A percentile compares a stretch with the other conserved stretches of the same genome.
Conservation (phyloP, 2,329 filamentous ascomycete genomes). For the Cladophialophora bantiana region DNA sequence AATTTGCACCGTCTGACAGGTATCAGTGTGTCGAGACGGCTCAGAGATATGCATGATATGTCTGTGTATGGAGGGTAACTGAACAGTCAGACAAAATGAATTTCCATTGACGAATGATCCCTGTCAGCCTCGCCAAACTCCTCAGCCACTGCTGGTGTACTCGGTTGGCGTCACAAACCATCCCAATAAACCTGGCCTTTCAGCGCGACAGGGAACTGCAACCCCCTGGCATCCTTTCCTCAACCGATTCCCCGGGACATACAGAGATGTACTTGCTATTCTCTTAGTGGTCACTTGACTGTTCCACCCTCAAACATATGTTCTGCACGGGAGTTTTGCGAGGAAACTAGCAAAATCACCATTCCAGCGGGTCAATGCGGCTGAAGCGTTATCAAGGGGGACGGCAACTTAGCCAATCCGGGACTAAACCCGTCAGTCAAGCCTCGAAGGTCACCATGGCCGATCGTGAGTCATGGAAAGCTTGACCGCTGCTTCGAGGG, state of each 20-base stretch:
- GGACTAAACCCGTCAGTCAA: background rate
- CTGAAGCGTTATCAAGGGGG: background rate
- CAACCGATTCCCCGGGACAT: background rate
- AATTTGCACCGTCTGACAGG: background rate
- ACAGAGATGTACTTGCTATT: background rate
- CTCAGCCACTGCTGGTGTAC: background rate
- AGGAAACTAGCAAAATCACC: background rate
- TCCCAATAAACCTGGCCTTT: background rate
- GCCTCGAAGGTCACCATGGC: slow-evolving; percentile 1
- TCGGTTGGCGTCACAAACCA: background rate
- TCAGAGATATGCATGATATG: too few relatives aligned
- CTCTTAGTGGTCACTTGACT: background rate
- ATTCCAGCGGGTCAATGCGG: background rate
- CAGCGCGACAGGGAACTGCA: slow-evolving; percentile 19
- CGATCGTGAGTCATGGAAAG: slow-evolving; percentile 3
- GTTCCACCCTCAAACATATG: slow-evolving; percentile 2
- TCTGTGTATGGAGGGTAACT: too few relatives aligned
- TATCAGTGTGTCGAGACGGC: background rate
- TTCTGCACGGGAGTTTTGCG: slow-evolving; percentile 3
- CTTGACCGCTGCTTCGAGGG: background rate
- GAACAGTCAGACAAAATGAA: too few relatives aligned
- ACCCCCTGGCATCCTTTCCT: slow-evolving; percentile 2
- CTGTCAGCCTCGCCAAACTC: background rate
- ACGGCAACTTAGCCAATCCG: background rate
- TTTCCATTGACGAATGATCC: background rate